These are phyloP conservation scores for Hypoxylon rickii DNA, from an alignment of 495 filamentous ascomycete species.

Conservation along the genomic window DNA sequence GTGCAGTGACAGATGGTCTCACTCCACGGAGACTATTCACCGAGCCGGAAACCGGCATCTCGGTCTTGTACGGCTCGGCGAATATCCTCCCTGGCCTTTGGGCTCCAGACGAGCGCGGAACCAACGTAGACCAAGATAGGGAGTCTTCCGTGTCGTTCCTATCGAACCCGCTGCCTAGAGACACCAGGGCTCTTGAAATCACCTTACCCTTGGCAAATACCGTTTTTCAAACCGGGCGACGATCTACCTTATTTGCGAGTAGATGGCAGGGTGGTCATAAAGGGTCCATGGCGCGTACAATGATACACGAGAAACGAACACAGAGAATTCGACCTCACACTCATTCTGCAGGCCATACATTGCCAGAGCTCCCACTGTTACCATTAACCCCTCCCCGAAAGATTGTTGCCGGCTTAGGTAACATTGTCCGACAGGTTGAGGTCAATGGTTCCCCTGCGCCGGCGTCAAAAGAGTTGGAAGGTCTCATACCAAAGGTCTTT, in stretches of 20 bases:
- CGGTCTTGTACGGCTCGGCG: slow-evolving; percentile 42
- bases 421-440: slow-evolving; percentile 74
- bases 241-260: slow-evolving; percentile 63
- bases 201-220: slow-evolving; percentile 76
- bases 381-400: slow-evolving; percentile 67
- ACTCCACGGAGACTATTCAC: slow-evolving; percentile 20
- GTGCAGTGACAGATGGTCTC: slow-evolving; percentile 45
- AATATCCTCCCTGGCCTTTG: slow-evolving; percentile 44
- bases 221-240: slow-evolving; percentile 70
- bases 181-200: slow-evolving; percentile 36
- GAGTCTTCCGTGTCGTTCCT: slow-evolving; percentile 29
- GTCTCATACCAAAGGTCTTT: slow-evolving; percentile 64
- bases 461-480: slow-evolving; percentile 78
- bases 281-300: slow-evolving; percentile 16
- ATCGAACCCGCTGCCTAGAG: slow-evolving; percentile 24
- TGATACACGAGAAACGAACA: slow-evolving; percentile 28
- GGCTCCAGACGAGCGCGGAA: slow-evolving; percentile 13
- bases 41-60: slow-evolving; percentile 43
- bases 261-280: slow-evolving; percentile 51
- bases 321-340: slow-evolving; percentile 34
- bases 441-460: slow-evolving; percentile 57
- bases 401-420: slow-evolving; percentile 74
- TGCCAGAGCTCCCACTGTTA: slow-evolving; percentile 56
- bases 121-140: slow-evolving; percentile 3
- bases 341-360: slow-evolving; percentile 2